phyloP scores from a whole-genome alignment of 139 green algal genomes.

The Chlorella ohadii region DNA sequence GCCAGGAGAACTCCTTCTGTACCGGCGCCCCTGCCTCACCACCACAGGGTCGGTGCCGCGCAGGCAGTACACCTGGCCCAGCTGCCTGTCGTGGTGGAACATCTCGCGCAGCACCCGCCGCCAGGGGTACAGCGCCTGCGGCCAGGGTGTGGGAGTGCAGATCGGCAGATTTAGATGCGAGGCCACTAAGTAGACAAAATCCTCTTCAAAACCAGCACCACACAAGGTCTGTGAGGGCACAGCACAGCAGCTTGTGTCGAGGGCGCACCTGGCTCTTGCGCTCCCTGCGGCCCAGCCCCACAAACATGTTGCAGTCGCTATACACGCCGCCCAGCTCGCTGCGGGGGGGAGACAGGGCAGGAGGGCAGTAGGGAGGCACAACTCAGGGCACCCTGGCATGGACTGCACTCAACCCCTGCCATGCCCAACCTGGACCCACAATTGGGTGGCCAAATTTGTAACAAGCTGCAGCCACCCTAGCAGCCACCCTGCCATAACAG shows the following conservation, averaged over 20 bases:
- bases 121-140: conserved; percentile 67
- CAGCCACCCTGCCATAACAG: not conserved
- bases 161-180: no score
- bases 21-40: not conserved
- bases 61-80: conserved; percentile 36
- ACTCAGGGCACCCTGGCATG: no score
- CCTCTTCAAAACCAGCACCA: no score
- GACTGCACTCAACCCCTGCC: no score
- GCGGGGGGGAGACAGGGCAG: not conserved
- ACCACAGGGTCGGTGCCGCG: conserved; percentile 16
- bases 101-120: conserved; percentile 62
- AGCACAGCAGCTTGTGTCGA: no score
- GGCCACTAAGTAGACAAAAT: no score
- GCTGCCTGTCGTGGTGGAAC: conserved; percentile 49
- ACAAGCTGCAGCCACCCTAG: no score
- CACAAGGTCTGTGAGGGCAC: not conserved
- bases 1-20: no score
- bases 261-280: conserved; percentile 66
- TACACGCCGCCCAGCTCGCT: conserved; percentile 55
- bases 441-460: no score
- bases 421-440: no score
- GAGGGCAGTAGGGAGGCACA: no score
- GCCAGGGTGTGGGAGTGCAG: no score
- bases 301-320: conserved; percentile 57
- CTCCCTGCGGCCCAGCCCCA: conserved; percentile 56